A percentile compares a stretch with the other conserved stretches of the same genome.
Evolutionary conservation across 495 filamentous ascomycete species (phyloP).

Genomic region (Cairneyella variabilis): DNA sequence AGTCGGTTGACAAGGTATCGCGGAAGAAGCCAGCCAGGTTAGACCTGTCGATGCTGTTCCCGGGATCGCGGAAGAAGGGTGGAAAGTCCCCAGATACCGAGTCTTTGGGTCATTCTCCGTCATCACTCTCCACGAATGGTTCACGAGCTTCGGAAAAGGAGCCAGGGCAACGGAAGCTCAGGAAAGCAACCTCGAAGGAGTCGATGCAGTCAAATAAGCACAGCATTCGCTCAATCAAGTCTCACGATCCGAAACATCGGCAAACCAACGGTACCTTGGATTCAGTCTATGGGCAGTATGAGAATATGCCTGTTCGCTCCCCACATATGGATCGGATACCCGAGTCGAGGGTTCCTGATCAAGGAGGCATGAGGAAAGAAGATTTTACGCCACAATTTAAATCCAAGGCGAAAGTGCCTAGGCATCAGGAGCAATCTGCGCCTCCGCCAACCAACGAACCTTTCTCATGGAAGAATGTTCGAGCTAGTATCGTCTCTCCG

Average conservation of each 20-base stretch:
- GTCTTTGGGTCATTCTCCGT: conserved; percentile 36
- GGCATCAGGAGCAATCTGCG: background rate
- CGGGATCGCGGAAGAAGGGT: conserved; percentile 28
- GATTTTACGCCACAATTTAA: background rate
- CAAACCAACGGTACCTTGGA: conserved; percentile 26
- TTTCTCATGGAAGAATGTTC: conserved; percentile 25
- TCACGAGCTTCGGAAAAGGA: conserved; percentile 22
- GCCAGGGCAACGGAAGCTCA: conserved; percentile 24
- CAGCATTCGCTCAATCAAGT: conserved; percentile 30
- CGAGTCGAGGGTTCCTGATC: conserved; percentile 20
- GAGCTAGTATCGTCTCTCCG: conserved; percentile 12
- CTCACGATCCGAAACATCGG: conserved; percentile 5
- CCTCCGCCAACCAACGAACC: conserved; percentile 1
- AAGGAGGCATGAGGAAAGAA: background rate
- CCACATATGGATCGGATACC: conserved; percentile 34
- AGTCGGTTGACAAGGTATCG: conserved; percentile 2
- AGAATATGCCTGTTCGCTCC: conserved; percentile 40
- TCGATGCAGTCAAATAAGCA: conserved; percentile 28
- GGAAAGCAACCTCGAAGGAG: conserved; percentile 17
- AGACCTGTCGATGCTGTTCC: conserved; percentile 40
- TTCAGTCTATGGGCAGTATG: conserved; percentile 50
- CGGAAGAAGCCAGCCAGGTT: conserved; percentile 48
- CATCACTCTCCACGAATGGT: conserved; percentile 29
- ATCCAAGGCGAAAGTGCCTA: background rate
- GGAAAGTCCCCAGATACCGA: conserved; percentile 26